Percentiles rank a stretch among this genome's conserved stretches.
Conservation (phyloP, 805 yeast genomes). For the Yamadazyma scolyti region DNA sequence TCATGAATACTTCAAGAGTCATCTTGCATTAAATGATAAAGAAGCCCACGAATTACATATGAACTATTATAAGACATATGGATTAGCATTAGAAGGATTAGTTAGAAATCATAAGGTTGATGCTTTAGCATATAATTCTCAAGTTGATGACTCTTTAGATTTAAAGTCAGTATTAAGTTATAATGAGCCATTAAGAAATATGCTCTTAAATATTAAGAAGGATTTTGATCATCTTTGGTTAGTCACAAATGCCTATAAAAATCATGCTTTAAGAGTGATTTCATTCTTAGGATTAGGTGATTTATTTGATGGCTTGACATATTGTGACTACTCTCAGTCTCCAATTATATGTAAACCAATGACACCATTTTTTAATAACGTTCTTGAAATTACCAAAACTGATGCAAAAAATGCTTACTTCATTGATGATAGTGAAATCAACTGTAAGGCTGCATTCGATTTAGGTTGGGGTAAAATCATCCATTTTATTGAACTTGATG, state of each 20-base stretch:
- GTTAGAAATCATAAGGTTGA: slow-evolving; percentile 68
- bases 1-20: slow-evolving; percentile 71
- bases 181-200: slow-evolving; percentile 48
- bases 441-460: slow-evolving; percentile 67
- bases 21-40: slow-evolving; percentile 58
- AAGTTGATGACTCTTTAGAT: slow-evolving; percentile 92
- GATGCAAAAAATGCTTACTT: slow-evolving; percentile 53
- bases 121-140: slow-evolving; percentile 81
- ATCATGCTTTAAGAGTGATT: slow-evolving; percentile 81
- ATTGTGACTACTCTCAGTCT: slow-evolving; percentile 74
- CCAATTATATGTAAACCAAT: slow-evolving; percentile 90
- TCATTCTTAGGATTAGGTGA: slow-evolving; percentile 85
- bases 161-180: slow-evolving; percentile 73
- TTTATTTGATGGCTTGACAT: slow-evolving; percentile 89
- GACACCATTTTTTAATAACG: slow-evolving; percentile 58
- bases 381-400: slow-evolving; percentile 52
- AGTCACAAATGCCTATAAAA: slow-evolving; percentile 90
- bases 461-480: slow-evolving; percentile 71
- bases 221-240: slow-evolving; percentile 76
- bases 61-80: slow-evolving; percentile 80
- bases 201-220: slow-evolving; percentile 44
- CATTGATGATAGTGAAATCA: slow-evolving; percentile 83
- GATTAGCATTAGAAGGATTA: slow-evolving; percentile 90
- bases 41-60: slow-evolving; percentile 72
- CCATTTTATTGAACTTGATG: slow-evolving; percentile 72